These are phyloP conservation scores for Juncus inflexus DNA, from an alignment of 176 grass and related monocot species.

Conservation along the genomic window DNA sequence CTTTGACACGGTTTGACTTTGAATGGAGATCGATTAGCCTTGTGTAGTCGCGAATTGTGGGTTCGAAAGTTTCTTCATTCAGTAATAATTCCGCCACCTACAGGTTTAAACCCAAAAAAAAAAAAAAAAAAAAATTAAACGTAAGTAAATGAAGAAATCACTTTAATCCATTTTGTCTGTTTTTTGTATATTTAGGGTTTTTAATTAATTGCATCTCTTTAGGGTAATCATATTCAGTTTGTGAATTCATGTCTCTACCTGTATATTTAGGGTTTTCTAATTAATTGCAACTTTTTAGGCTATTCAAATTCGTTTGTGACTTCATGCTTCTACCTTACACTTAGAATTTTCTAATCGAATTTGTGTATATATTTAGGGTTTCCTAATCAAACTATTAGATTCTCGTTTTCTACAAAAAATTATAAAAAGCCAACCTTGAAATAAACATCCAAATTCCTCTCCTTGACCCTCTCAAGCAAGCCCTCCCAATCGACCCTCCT, in stretches of 20 bases:
- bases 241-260: too few relatives aligned
- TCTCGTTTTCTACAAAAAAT: too few relatives aligned
- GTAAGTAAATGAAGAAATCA: not conserved
- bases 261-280: too few relatives aligned
- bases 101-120: constrained; percentile 17
- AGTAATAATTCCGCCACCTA: constrained; percentile 69
- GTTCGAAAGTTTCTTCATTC: constrained; percentile 59
- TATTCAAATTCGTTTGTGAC: too few relatives aligned
- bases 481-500: constrained; percentile 71
- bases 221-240: too few relatives aligned
- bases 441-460: constrained; percentile 55
- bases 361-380: too few relatives aligned
- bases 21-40: constrained; percentile 69
- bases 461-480: constrained; percentile 62
- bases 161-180: not conserved
- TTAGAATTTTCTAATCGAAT: too few relatives aligned
- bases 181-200: too few relatives aligned
- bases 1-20: constrained; percentile 45
- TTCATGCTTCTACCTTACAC: too few relatives aligned
- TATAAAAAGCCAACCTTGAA: constrained; percentile 52
- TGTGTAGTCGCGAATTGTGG: constrained; percentile 69
- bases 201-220: too few relatives aligned
- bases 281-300: too few relatives aligned
- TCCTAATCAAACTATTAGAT: too few relatives aligned
- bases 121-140: not conserved